These are phyloP conservation scores for Pseudonitzschia multiseries DNA, from an alignment of 108 stramenopile species.

Conservation along the genomic window DNA sequence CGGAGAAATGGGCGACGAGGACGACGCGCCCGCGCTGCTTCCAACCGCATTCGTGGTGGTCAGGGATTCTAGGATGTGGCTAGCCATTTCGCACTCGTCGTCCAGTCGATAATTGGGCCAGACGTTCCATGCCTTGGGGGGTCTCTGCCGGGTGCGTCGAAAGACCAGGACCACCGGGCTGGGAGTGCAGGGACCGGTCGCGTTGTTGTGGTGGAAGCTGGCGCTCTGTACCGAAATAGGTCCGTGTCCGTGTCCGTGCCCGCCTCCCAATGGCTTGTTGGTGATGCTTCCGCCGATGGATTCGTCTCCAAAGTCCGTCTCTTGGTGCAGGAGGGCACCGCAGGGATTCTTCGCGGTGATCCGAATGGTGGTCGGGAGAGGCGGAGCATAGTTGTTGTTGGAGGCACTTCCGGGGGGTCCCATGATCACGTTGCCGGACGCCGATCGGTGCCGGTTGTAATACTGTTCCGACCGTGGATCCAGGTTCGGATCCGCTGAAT, in stretches of 20 bases:
- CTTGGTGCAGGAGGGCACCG: not conserved
- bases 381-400: not conserved
- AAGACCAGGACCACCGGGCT: conserved; percentile 66
- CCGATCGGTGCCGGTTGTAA: not conserved
- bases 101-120: conserved; percentile 76
- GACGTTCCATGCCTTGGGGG: conserved; percentile 15
- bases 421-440: not conserved
- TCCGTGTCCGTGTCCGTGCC: no score
- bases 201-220: not conserved
- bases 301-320: not conserved
- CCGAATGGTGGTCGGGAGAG: conserved; percentile 6
- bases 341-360: conserved; percentile 7
- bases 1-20: not conserved
- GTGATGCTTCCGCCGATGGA: not conserved
- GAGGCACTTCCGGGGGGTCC: not conserved
- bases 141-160: conserved; percentile 70
- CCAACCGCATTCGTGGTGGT: not conserved
- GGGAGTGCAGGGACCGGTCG: not conserved
- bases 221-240: not conserved
- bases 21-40: not conserved
- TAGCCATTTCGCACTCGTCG: conserved; percentile 87
- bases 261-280: not conserved
- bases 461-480: not conserved
- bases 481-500: not conserved
- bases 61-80: conserved; percentile 23